phyloP scores from a whole-genome alignment of 1,139 yeast genomes.

The Saccharomyces hybrid region DNA sequence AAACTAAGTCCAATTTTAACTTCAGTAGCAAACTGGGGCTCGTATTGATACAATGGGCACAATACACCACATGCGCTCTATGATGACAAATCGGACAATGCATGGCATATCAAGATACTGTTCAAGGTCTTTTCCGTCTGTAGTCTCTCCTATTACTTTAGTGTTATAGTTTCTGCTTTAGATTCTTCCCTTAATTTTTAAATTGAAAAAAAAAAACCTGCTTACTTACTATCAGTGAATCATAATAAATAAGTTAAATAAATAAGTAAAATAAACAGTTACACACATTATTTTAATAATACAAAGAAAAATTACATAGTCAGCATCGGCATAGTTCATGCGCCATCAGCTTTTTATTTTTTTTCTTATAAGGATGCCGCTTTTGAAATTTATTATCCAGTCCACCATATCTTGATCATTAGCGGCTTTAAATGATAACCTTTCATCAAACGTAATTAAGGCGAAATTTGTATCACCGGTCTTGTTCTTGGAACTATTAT shows the following conservation, averaged over 20 bases:
- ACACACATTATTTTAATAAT: neutral
- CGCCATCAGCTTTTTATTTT: neutral
- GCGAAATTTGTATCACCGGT: constrained; percentile 15
- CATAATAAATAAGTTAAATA: neutral
- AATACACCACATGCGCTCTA: constrained; percentile 17
- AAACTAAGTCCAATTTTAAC: constrained; percentile 15
- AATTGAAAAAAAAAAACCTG: neutral
- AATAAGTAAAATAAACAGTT: neutral
- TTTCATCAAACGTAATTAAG: constrained; percentile 14
- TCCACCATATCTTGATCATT: constrained; percentile 21
- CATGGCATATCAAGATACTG: constrained; percentile 8
- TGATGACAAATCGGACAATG: constrained; percentile 20
- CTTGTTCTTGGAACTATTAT: constrained; percentile 5
- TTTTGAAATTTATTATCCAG: constrained; percentile 22
- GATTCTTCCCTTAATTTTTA: neutral
- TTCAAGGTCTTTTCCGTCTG: neutral
- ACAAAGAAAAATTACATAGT: neutral
- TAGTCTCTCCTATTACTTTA: neutral
- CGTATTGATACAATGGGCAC: constrained; percentile 25
- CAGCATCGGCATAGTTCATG: neutral
- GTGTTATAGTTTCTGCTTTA: neutral
- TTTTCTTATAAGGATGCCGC: constrained; percentile 16
- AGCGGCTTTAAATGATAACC: constrained; percentile 17
- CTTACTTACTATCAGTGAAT: neutral
- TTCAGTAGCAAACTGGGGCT: constrained; percentile 21